Base-by-base conservation (phyloP, 1,284 basidiomycete genomes). In the Schizophyllum commune region DNA sequence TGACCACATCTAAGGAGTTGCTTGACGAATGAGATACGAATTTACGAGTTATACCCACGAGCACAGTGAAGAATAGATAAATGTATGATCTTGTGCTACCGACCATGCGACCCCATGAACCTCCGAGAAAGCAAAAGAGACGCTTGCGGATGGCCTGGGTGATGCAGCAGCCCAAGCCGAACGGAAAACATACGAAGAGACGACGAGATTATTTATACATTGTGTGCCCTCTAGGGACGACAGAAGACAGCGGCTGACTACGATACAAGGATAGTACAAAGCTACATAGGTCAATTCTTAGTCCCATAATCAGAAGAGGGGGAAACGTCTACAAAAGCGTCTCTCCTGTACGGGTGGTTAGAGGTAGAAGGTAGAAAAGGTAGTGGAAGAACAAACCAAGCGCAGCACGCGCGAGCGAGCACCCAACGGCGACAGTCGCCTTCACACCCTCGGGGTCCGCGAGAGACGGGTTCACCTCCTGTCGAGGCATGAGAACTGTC, bases 401-500 rank as follows among this genome's bases (percentile, higher is more conserved):
- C 5, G 96, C 95, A 32, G 94, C 83, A 52, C 97, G 83, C 19
- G 95, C 87, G 52, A 99, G 81, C 33, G 94, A 97, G 73, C 96
- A 96, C 1, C 96, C 97, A 21, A 98, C 89, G 22, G 92, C 88
- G 54, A 99, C 89, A 0, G 97, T 99, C 76, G 96, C 88, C 68
- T 86, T 76, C 9, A 90, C 93, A 39, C 88, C 88, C 51, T 78
- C 81, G 39, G 79, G 79, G 68, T 94, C 90, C 21, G 79, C 81
- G 17, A 99, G 81, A 1, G 91, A 89, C 7, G 97, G 97, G 77
- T 99, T 99, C 64, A 99, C 96, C 74, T 99, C 96, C 93, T 96
- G 73, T 60, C 61, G 34, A 57, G 56, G 15, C 27, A 32, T 33
- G 52, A 33, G 9, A 47, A 51, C 64, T 17, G 22, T 59, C 33